A percentile compares a stretch with the other conserved stretches of the same genome.
Conservation (phyloP, 495 filamentous ascomycete species). For the Tetracladium setigerum region DNA sequence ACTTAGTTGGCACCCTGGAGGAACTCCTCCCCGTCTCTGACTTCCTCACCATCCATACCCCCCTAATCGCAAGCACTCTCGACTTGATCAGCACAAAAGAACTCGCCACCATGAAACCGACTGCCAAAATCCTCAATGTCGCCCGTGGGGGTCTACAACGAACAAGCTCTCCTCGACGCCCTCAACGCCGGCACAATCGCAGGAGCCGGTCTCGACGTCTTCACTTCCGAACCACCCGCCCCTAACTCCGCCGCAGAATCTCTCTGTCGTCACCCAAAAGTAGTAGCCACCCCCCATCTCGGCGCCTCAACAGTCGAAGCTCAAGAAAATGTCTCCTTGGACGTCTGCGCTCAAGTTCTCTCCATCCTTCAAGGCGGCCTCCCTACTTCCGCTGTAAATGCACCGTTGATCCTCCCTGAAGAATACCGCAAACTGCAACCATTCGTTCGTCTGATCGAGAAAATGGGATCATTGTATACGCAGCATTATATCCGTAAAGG, state of each 20-base stretch:
- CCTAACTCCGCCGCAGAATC: slow-evolving; percentile 42
- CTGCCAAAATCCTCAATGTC: slow-evolving; percentile 60
- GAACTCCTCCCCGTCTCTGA: slow-evolving; percentile 55
- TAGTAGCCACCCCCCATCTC: slow-evolving; percentile 64
- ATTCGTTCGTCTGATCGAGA: slow-evolving; percentile 59
- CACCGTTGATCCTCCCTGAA: slow-evolving; percentile 63
- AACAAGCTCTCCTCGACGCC: slow-evolving; percentile 57
- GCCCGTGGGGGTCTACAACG: slow-evolving; percentile 70
- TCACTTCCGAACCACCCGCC: slow-evolving; percentile 58
- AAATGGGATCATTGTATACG: slow-evolving; percentile 62
- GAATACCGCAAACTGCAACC: slow-evolving; percentile 64
- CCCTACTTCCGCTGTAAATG: slow-evolving; percentile 64
- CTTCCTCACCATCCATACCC: slow-evolving; percentile 70
- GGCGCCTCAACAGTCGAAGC: slow-evolving; percentile 70
- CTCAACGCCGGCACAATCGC: slow-evolving; percentile 59
- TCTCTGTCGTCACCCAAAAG: slow-evolving; percentile 52
- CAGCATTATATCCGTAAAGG: slow-evolving; percentile 50
- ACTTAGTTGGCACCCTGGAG: slow-evolving; percentile 39
- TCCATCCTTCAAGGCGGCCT: slow-evolving; percentile 56
- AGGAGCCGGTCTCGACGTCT: slow-evolving; percentile 70
- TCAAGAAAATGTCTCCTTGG: slow-evolving; percentile 66
- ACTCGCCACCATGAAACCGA: slow-evolving; percentile 58
- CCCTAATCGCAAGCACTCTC: slow-evolving; percentile 60
- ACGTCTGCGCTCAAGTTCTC: slow-evolving; percentile 68
- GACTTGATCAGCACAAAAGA: slow-evolving; percentile 56